Conservation (phyloP, 352 stramenopile species). For the Phytopythium helicoides region DNA sequence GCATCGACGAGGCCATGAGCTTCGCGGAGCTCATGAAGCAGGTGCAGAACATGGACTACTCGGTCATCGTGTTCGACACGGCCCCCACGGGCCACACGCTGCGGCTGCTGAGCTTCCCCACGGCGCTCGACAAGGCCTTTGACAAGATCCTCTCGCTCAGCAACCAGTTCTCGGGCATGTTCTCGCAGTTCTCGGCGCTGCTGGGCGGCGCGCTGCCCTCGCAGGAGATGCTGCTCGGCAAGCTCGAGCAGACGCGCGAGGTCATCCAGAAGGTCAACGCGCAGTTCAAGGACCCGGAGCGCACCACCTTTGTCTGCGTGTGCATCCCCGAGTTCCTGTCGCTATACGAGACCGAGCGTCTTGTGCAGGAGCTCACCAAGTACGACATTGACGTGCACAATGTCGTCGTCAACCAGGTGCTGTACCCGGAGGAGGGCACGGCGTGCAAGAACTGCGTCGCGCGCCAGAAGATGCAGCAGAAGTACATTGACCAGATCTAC, state of each 20-base stretch:
- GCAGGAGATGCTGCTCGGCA: constrained; percentile 94
- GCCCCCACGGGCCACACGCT: constrained; percentile 98
- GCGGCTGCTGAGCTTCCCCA: constrained; percentile 96
- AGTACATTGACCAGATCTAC: constrained; percentile 99
- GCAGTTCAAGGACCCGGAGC: constrained; percentile 98
- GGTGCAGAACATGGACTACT: constrained; percentile 97
- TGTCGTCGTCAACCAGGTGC: constrained; percentile 99
- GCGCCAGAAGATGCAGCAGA: constrained; percentile 99
- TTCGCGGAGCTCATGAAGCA: constrained; percentile 99
- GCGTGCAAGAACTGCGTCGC: constrained; percentile 93
- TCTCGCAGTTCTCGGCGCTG: constrained; percentile 80
- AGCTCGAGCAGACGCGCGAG: constrained; percentile 94
- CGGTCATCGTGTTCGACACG: constrained; percentile 98
- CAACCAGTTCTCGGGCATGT: constrained; percentile 88
- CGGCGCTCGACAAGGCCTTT: constrained; percentile 97
- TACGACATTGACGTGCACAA: constrained; percentile 99
- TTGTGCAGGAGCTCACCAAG: constrained; percentile 99
- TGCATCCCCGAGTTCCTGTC: constrained; percentile 99
- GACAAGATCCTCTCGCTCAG: constrained; percentile 98
- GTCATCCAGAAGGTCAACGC: constrained; percentile 99
- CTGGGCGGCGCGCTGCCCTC: constrained; percentile 72
- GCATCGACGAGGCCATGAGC: constrained; percentile 99
- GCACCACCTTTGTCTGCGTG: constrained; percentile 99
- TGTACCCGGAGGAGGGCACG: constrained; percentile 87
- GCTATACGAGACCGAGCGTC: constrained; percentile 99